Base-by-base conservation (phyloP, 805 yeast genomes). In the Wickerhamomyces queroliae region DNA sequence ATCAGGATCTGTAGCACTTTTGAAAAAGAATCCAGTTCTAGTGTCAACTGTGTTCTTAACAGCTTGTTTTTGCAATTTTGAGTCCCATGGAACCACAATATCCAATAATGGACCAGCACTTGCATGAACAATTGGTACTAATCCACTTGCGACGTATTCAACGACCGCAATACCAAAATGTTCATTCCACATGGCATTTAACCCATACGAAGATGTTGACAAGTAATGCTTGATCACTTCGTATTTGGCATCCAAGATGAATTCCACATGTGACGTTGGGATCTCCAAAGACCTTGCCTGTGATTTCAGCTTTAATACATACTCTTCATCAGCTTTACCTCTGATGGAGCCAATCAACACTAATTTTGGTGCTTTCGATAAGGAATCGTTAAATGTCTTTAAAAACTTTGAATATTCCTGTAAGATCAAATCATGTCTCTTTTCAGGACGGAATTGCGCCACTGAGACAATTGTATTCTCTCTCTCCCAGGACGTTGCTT, bases 101-200 rank as follows among this genome's bases (percentile, higher is more conserved):
- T 93, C 99, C 40, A 80, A 65, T 31, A 76, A 69, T 9, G 99
- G 99, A 1, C 99, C 99, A 0, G 96, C 99, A 38, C 95, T 83
- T 4, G 95, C 95, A 62, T 95, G 98, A 3, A 80, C 93, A 3
- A 93, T 64, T 1, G 99, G 97, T 15, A 93, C 76, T 21, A 83
- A 71, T 0, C 97, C 98, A 39, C 84, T 74, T 2, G 91, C 81
- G 64, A 85, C 69, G 57, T 89, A 87, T 61, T 93, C 99, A 7
- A 93, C 99, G 5, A 93, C 91, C 1, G 96, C 91, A 53, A 93
- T 93, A 16, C 99, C 99, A 60, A 93, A 93, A 65, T 93, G 99
- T 66, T 93, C 99, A 62, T 93, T 93, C 99, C 99, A 93, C 99
- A 93, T 93, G 23, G 95, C 89, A 54, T 93, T 91, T 29, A 93